These are phyloP conservation scores for Wallacemonas sp. DNA, from an alignment of 208 protist species.

Conservation along the genomic window DNA sequence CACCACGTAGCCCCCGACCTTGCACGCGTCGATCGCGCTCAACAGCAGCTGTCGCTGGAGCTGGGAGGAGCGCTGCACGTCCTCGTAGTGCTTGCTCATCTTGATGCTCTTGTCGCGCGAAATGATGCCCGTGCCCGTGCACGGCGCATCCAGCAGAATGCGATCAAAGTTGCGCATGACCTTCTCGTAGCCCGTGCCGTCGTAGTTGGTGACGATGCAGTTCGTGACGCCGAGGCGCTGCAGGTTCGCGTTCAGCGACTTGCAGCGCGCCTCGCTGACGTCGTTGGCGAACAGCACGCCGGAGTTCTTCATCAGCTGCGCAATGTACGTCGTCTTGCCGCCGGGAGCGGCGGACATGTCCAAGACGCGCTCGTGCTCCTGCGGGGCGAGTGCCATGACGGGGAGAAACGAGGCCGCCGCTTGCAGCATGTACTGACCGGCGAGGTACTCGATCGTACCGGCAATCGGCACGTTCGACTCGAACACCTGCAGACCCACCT, in stretches of 20 bases:
- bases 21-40: conserved; percentile 96
- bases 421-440: conserved; percentile 99
- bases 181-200: conserved; percentile 91
- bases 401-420: conserved; percentile 98
- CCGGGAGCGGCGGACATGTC: conserved; percentile 99
- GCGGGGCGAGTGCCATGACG: conserved; percentile 96
- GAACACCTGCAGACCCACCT: conserved; percentile 98
- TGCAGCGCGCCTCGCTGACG: conserved; percentile 92
- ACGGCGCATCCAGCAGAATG: conserved; percentile 98
- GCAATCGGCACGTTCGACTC: conserved; percentile 98
- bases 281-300: conserved; percentile 99
- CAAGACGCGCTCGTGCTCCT: conserved; percentile 95
- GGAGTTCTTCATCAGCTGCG: conserved; percentile 98
- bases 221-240: conserved; percentile 96
- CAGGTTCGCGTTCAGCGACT: conserved; percentile 97
- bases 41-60: conserved; percentile 98
- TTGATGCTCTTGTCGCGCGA: conserved; percentile 98
- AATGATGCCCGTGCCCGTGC: conserved; percentile 99
- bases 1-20: conserved; percentile 96
- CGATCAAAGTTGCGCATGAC: conserved; percentile 92
- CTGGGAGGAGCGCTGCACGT: conserved; percentile 90
- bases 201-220: conserved; percentile 95
- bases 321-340: conserved; percentile 99
- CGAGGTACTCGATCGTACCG: conserved; percentile 99
- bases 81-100: conserved; percentile 88